phyloP scores from a whole-genome alignment of 2,329 filamentous ascomycete species.

The Scytalidium lignicola region DNA sequence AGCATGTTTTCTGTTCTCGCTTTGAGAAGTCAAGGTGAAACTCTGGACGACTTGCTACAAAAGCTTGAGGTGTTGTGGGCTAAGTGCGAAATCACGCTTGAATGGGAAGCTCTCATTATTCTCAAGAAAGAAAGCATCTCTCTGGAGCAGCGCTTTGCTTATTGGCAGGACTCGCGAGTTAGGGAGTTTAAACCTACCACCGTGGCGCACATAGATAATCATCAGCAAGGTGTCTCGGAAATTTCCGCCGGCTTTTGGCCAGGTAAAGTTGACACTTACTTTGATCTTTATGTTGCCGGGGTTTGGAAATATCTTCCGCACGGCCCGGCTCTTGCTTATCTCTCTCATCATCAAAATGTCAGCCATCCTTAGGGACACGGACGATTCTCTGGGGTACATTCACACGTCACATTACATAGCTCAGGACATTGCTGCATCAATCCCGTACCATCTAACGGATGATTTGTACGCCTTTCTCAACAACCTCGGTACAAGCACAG shows the following conservation, averaged over 20 bases:
- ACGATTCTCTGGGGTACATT: not conserved
- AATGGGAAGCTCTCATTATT: not conserved
- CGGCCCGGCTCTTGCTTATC: conserved; percentile 45
- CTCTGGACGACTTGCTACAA: conserved; percentile 4
- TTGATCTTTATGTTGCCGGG: conserved; percentile 50
- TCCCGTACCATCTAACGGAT: conserved; percentile 19
- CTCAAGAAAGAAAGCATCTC: conserved; percentile 6
- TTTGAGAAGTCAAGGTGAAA: not conserved
- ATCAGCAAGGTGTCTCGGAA: not conserved
- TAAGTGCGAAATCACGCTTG: not conserved
- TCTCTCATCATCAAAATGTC: conserved; percentile 39
- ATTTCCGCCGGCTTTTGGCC: conserved; percentile 46
- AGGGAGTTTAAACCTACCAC: conserved; percentile 11
- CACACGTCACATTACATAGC: conserved; percentile 4
- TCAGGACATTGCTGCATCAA: conserved; percentile 15
- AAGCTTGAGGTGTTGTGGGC: conserved; percentile 3
- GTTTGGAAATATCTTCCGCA: conserved; percentile 51
- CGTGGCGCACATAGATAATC: conserved; percentile 3
- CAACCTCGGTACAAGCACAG: conserved; percentile 1
- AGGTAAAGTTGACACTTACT: conserved; percentile 51
- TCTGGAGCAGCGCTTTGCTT: conserved; percentile 3
- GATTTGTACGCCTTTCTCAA: conserved; percentile 13
- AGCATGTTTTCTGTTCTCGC: conserved; percentile 6
- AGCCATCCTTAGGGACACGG: not conserved
- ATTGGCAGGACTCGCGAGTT: conserved; percentile 12